phyloP scores from a whole-genome alignment of 805 yeast species.

The Lipomyces starkeyi region DNA sequence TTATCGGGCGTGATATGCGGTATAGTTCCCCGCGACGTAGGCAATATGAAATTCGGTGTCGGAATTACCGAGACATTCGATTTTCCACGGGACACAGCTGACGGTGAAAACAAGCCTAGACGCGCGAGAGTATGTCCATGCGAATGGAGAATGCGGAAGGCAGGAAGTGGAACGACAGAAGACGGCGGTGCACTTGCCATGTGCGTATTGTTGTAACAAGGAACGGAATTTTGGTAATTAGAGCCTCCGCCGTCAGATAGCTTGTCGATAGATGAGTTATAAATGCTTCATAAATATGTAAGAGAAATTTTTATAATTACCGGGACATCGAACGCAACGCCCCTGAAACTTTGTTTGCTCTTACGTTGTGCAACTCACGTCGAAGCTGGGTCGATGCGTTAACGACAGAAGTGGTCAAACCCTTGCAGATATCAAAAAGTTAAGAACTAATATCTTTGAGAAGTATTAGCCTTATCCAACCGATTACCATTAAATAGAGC shows the following conservation, averaged over 20 bases:
- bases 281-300: neutral
- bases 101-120: constrained; percentile 11
- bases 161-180: constrained; percentile 3
- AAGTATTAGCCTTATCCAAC: neutral
- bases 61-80: constrained; percentile 10
- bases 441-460: too few relatives aligned
- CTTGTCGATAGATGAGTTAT: neutral
- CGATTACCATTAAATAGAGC: neutral
- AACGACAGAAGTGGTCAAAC: too few relatives aligned
- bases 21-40: constrained; percentile 50
- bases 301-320: neutral
- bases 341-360: neutral
- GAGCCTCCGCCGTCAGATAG: neutral
- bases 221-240: neutral
- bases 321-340: neutral
- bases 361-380: too few relatives aligned
- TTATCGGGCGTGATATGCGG: constrained; percentile 54
- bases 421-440: too few relatives aligned
- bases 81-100: constrained; percentile 13
- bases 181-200: constrained; percentile 4
- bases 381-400: too few relatives aligned
- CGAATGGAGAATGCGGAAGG: constrained; percentile 12
- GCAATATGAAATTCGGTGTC: constrained; percentile 40
- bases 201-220: neutral
- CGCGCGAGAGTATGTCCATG: constrained; percentile 12